Evolutionary conservation across 805 yeast genomes (phyloP).

Genomic region (Hyphopichia homilentoma): DNA sequence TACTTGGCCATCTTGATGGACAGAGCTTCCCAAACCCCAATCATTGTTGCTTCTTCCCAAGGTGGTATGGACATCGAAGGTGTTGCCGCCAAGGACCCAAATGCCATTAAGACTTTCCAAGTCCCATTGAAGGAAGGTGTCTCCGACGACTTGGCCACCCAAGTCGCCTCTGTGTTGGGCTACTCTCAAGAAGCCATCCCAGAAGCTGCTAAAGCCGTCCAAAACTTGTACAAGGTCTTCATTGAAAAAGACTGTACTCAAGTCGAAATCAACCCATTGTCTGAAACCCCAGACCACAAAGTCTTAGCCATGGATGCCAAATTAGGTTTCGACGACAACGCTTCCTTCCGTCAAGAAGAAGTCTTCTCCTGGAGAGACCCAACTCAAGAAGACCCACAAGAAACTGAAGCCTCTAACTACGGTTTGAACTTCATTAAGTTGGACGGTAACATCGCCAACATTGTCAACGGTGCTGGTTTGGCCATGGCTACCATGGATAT

Average conservation of each 20-base stretch:
- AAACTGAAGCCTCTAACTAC: conserved; percentile 84
- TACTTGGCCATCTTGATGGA: conserved; percentile 93
- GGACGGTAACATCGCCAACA: conserved; percentile 97
- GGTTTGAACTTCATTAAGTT: conserved; percentile 95
- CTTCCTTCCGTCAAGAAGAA: conserved; percentile 90
- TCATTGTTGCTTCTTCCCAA: conserved; percentile 93
- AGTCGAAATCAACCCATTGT: conserved; percentile 96
- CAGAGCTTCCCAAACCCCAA: conserved; percentile 84
- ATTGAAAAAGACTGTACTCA: conserved; percentile 93
- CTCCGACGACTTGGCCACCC: conserved; percentile 67
- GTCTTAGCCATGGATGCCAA: conserved; percentile 99
- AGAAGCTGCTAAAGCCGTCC: conserved; percentile 84
- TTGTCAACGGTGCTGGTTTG: conserved; percentile 99
- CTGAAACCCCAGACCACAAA: conserved; percentile 85
- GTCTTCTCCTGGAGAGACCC: conserved; percentile 95
- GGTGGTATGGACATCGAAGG: conserved; percentile 99
- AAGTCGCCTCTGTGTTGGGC: conserved; percentile 78
- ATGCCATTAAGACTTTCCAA: conserved; percentile 84
- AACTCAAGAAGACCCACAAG: conserved; percentile 97
- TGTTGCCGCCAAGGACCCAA: conserved; percentile 89
- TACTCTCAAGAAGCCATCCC: conserved; percentile 73
- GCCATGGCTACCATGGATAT: conserved; percentile 99
- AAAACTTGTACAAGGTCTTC: conserved; percentile 86
- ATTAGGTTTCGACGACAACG: conserved; percentile 96
- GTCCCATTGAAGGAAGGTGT: conserved; percentile 78